Evolutionary conservation across 2,329 filamentous ascomycete species (phyloP).

Genomic region (Phaeosphaeriaceae sp.): DNA sequence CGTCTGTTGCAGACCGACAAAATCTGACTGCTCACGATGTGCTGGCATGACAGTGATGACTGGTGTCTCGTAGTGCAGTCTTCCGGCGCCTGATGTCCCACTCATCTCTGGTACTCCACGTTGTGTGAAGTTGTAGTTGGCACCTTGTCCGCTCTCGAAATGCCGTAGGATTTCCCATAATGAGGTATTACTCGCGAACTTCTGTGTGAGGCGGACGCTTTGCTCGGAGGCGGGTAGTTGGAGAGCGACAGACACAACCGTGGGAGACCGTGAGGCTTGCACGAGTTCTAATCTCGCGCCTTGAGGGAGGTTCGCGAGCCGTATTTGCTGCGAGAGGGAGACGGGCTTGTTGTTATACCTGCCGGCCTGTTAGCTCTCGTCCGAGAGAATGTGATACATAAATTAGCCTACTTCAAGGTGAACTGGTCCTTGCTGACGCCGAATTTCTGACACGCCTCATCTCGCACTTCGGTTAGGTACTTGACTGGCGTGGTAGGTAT

Average conservation of each 20-base stretch:
- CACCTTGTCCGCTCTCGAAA: slow-evolving; percentile 70
- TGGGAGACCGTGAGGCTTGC: slow-evolving; percentile 82
- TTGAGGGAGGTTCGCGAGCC: slow-evolving; percentile 79
- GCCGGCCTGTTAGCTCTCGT: slow-evolving; percentile 6
- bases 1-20: slow-evolving; percentile 87
- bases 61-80: slow-evolving; percentile 87
- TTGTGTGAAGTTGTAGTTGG: slow-evolving; percentile 78
- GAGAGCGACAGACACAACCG: slow-evolving; percentile 86
- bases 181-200: slow-evolving; percentile 86
- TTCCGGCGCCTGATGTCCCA: slow-evolving; percentile 65
- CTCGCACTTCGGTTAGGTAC: slow-evolving; percentile 82
- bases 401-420: slow-evolving; percentile 73
- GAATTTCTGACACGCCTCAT: slow-evolving; percentile 87
- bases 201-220: slow-evolving; percentile 76
- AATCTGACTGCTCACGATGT: slow-evolving; percentile 72
- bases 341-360: slow-evolving; percentile 77
- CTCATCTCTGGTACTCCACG: slow-evolving; percentile 74
- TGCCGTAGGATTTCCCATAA: slow-evolving; percentile 90
- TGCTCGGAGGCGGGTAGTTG: slow-evolving; percentile 66
- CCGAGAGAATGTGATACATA: background rate
- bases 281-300: slow-evolving; percentile 95
- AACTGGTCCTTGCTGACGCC: slow-evolving; percentile 75
- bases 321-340: slow-evolving; percentile 83
- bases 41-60: slow-evolving; percentile 80
- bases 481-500: slow-evolving; percentile 85